Evolutionary conservation across 179 eudicot species (phyloP), one percentile per base, ranked within the genome.

Genomic region (Nepenthes alata): DNA sequence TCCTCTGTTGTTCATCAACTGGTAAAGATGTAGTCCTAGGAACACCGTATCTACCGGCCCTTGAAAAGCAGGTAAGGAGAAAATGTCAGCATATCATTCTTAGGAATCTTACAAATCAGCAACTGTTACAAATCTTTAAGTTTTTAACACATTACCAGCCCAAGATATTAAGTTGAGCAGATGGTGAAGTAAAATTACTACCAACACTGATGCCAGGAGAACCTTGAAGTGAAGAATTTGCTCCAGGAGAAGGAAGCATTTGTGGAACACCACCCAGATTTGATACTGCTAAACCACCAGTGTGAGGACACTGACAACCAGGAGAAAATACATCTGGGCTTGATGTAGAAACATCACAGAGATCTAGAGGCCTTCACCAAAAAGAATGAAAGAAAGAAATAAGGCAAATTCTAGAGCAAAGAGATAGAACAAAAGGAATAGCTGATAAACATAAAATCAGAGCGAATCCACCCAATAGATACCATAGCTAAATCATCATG

Each of bases 321-420:
- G 64, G 66, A 50, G 85, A 36, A 70, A 80, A 70, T 15, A 68
- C 58, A 64, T 90, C 99, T n/a, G 85, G 77, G 72, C 77, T 84
- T 65, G 99, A 67, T 67, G 73, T 41, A 70, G 72, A 56, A 60
- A 77, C 69, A 66, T 94, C 95, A 72, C 87, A 85, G 6, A 94
- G 87, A 69, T 94, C 97, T 68, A 87, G 91, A 57, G 99, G 99
- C 76, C 99, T 94, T 79, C 74, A 71, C 47, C 37, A 35, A 69
- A 68, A 48, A 59, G 35, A 15, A 55, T n/a, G n/a, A 41, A 58
- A 37, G 14, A 41, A 47, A 63, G 12, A 11, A 35, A 25, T 25
- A 37, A 11, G 6, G 12, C n/a, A 7, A 13, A 34, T 56, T 34
- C 59, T 11, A 35, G n/a, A 50, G 11, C 25, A 25, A 25, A 25